Evolutionary conservation across 2,329 filamentous ascomycete species (phyloP).

Genomic region (Alternaria dauci): DNA sequence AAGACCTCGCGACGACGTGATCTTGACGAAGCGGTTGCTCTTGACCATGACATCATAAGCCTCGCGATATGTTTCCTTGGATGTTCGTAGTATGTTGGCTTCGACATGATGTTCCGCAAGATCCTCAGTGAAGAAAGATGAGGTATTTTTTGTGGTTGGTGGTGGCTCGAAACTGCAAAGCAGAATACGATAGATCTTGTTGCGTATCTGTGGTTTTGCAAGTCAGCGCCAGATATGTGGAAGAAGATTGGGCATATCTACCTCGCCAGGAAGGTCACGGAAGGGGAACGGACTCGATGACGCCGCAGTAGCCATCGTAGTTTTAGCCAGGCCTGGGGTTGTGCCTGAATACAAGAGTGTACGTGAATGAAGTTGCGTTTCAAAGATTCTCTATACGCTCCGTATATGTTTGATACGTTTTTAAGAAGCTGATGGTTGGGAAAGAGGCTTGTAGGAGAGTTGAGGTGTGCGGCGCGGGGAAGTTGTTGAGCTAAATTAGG

Average conservation of each 20-base stretch:
- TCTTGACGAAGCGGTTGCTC: conserved; percentile 26
- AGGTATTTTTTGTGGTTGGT: neutral
- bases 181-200: conserved; percentile 4
- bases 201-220: neutral
- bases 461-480: neutral
- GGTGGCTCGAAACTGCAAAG: neutral
- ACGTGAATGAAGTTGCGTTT: no score
- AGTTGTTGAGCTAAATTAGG: neutral
- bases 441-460: neutral
- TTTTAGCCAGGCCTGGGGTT: neutral
- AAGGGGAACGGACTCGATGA: conserved; percentile 6
- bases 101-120: conserved; percentile 1
- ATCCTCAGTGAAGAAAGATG: neutral
- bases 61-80: conserved; percentile 7
- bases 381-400: no score
- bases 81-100: conserved; percentile 1
- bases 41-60: conserved; percentile 6
- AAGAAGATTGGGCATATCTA: neutral
- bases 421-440: neutral
- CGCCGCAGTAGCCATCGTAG: neutral
- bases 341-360: no score
- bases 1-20: conserved; percentile 11
- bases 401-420: neutral
- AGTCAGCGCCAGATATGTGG: neutral
- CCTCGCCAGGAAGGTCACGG: conserved; percentile 12